A percentile compares a stretch with the other conserved stretches of the same genome.
Conservation (phyloP, 306 rosid species). For the Mimosa bimucronata region DNA sequence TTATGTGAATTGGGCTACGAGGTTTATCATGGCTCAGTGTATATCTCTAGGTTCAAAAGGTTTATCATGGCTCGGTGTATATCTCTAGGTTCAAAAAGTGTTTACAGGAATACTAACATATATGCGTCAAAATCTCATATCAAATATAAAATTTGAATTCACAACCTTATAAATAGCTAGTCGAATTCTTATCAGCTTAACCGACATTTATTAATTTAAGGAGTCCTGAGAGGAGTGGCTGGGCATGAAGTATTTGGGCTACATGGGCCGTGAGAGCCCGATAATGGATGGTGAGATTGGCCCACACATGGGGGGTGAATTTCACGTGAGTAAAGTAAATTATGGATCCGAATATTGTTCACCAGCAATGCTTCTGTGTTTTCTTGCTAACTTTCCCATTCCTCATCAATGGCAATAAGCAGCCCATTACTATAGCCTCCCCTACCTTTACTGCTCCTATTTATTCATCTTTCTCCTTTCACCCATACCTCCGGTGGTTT, state of each 20-base stretch:
- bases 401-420: slow-evolving; percentile 6
- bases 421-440: not conserved
- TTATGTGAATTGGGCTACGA: too few relatives aligned
- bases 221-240: not conserved
- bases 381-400: slow-evolving; percentile 15
- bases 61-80: too few relatives aligned
- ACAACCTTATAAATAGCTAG: too few relatives aligned
- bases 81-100: too few relatives aligned
- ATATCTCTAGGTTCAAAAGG: too few relatives aligned
- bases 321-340: slow-evolving; percentile 52
- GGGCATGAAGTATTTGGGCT: not conserved
- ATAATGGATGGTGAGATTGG: not conserved
- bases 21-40: too few relatives aligned
- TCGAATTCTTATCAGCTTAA: too few relatives aligned
- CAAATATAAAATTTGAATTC: too few relatives aligned
- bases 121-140: too few relatives aligned
- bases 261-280: not conserved
- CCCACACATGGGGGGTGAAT: slow-evolving; percentile 3
- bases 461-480: not conserved
- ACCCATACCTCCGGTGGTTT: slow-evolving; percentile 21
- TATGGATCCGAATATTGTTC: slow-evolving; percentile 23
- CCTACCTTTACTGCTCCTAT: not conserved
- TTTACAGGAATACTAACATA: too few relatives aligned
- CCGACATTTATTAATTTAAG: too few relatives aligned
- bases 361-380: slow-evolving; percentile 12